Base-by-base conservation (phyloP, 495 filamentous ascomycete genomes). In the Annulohypoxylon moriforme region DNA sequence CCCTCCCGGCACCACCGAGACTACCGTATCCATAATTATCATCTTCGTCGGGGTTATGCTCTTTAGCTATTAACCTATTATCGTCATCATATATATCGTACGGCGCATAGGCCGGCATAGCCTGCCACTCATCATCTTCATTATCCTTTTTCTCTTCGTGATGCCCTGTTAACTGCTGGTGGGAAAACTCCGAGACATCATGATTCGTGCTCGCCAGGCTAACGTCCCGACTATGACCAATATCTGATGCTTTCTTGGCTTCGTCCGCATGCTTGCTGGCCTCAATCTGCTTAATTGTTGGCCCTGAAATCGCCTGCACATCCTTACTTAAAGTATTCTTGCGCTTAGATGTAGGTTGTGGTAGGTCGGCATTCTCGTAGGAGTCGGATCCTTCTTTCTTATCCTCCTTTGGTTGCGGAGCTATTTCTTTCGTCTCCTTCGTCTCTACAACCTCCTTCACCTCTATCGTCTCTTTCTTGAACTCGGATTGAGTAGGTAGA, bases 51-150 rank as follows among this genome's bases (percentile, higher is more conserved):
- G 92, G 89, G 36, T 86, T 80, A 29, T 90, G 89, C 46, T 94
- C 94, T 34, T 86, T 87, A 7, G 95, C 96, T 65, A 99, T 83
- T 29, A 98, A 85, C 75, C 87, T 92, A 64, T 94, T 92, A 72
- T 96, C 90, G 69, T 99, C 96, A 77, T 99, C 93, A 78, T 98
- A 99, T 33, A 97, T 89, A 81, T 98, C 95, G 76, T 93, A 93
- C 16, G 92, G 90, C 6, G 93, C 96, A 66, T 92, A 91, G 5
- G 96, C 92, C 16, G 96, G 95, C 96, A 99, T 99, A 1, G 85
- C 84, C 81, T 97, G 92, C 96, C 96, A 99, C 61, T 85, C 90
- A 20, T 82, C 89, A 24, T 90, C 88, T 0, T 88, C 87, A 5
- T 87, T 81, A 7, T 81, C 76, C 55, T 85, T 81, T 31, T 87